Evolutionary conservation across 2,329 filamentous ascomycete genomes (phyloP).

Genomic region (Nigrospora osmanthi): DNA sequence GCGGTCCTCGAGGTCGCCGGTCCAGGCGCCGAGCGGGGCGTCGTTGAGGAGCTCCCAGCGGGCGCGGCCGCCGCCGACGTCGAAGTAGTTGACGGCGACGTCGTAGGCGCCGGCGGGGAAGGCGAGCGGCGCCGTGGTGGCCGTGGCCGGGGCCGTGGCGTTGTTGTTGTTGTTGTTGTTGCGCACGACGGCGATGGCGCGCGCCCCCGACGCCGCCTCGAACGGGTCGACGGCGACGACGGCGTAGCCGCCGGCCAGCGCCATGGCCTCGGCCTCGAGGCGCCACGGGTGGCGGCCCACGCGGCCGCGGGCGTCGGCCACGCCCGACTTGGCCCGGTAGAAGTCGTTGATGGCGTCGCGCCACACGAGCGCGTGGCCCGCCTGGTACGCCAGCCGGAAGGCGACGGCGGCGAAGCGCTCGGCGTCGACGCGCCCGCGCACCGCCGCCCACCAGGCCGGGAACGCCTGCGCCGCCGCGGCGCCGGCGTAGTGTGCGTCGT

Average conservation of each 20-base stretch:
- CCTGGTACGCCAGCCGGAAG: slow-evolving; percentile 55
- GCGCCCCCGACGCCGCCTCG: slow-evolving; percentile 49
- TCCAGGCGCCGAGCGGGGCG: slow-evolving; percentile 46
- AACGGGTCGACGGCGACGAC: slow-evolving; percentile 45
- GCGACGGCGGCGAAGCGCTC: slow-evolving; percentile 52
- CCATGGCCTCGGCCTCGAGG: slow-evolving; percentile 63
- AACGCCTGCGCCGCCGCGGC: slow-evolving; percentile 55
- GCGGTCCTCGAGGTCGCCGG: slow-evolving; percentile 48
- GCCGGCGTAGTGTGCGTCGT: slow-evolving; percentile 44
- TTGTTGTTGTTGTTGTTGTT: no score
- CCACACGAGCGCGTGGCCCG: slow-evolving; percentile 65
- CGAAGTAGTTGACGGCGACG: slow-evolving; percentile 59
- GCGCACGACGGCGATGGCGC: slow-evolving; percentile 48
- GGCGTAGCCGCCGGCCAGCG: slow-evolving; percentile 45
- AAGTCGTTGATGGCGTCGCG: slow-evolving; percentile 59
- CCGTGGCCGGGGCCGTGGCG: slow-evolving; percentile 39
- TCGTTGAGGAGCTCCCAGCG: slow-evolving; percentile 46
- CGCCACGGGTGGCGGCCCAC: slow-evolving; percentile 56
- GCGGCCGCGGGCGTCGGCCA: slow-evolving; percentile 46
- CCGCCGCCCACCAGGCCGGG: slow-evolving; percentile 40
- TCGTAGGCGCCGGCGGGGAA: slow-evolving; percentile 48
- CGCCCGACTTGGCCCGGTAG: slow-evolving; percentile 53
- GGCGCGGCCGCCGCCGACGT: slow-evolving; percentile 50
- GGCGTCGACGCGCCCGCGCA: slow-evolving; percentile 48
- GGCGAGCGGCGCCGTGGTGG: slow-evolving; percentile 28